A percentile compares a stretch with the other conserved stretches of the same genome.
Evolutionary conservation across 2,329 filamentous ascomycete species (phyloP).

Genomic region (Microsporum audouinii): DNA sequence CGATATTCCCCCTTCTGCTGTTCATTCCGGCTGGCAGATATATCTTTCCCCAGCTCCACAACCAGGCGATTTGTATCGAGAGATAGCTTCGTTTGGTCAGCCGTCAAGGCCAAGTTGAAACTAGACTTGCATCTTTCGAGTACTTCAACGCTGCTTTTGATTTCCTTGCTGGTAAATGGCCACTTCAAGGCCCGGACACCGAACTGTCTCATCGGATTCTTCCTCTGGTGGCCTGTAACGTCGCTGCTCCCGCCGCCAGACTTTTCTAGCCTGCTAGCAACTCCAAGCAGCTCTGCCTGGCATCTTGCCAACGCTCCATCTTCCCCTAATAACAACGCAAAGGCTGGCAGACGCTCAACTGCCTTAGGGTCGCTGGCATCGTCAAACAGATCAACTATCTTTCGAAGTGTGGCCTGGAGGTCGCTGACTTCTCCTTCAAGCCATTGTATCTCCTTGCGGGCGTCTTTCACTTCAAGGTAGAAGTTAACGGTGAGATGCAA

Average conservation of each 20-base stretch:
- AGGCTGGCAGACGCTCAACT: background rate
- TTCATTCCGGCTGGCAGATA: background rate
- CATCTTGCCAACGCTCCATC: background rate
- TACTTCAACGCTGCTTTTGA: conserved; percentile 15
- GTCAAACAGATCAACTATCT: background rate
- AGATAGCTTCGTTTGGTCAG: conserved; percentile 18
- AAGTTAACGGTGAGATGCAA: background rate
- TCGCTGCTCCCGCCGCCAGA: background rate
- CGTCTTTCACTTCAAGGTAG: conserved; percentile 17
- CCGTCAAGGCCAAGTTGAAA: conserved; percentile 19
- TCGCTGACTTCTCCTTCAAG: conserved; percentile 10
- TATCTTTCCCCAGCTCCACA: background rate
- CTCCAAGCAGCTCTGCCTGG: background rate
- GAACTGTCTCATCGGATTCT: conserved; percentile 16
- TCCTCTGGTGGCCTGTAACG: background rate
- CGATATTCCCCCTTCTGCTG: background rate
- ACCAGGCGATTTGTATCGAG: background rate
- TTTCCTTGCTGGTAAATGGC: conserved; percentile 20
- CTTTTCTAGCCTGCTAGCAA: background rate
- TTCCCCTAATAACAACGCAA: background rate
- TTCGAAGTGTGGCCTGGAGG: background rate
- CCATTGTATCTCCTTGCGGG: conserved; percentile 16
- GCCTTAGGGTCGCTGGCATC: background rate
- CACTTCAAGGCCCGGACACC: conserved; percentile 22
- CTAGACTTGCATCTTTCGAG: conserved; percentile 19